phyloP scores from a whole-genome alignment of 306 rosid species.

The Vigna hirtella region DNA sequence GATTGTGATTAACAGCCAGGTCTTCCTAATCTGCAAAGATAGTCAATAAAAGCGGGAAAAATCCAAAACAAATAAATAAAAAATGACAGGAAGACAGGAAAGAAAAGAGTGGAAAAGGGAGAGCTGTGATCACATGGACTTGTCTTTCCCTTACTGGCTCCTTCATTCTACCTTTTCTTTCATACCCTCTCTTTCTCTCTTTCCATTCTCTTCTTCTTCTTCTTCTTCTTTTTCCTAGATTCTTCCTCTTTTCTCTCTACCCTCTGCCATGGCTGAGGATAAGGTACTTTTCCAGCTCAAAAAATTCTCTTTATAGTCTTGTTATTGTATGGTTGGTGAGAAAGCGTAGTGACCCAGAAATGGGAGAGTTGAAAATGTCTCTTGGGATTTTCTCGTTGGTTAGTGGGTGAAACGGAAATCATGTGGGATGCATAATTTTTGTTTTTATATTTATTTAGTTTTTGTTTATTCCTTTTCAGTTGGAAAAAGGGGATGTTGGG shows the following conservation, averaged over 20 bases:
- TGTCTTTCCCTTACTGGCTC: constrained; percentile 71
- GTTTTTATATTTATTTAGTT: neutral
- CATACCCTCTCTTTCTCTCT: constrained; percentile 32
- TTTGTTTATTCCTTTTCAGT: neutral
- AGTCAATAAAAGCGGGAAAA: constrained; percentile 43
- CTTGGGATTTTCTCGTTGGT: neutral
- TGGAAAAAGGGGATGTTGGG: constrained; percentile 33
- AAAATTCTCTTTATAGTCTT: neutral
- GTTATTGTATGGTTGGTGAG: constrained; percentile 33
- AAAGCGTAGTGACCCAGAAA: constrained; percentile 21
- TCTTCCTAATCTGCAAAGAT: constrained; percentile 34
- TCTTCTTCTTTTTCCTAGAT: constrained; percentile 30
- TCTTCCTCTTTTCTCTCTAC: constrained; percentile 36
- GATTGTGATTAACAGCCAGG: constrained; percentile 47
- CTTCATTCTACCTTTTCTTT: constrained; percentile 42
- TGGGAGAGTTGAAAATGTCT: constrained; percentile 3
- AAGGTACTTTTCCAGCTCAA: constrained; percentile 59
- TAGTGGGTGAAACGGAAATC: constrained; percentile 11
- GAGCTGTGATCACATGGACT: constrained; percentile 95
- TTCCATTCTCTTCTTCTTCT: constrained; percentile 31
- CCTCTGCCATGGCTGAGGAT: constrained; percentile 76
- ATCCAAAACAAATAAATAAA: constrained; percentile 14
- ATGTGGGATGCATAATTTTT: constrained; percentile 34
- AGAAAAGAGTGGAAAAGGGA: constrained; percentile 17
- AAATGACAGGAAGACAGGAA: constrained; percentile 21